A percentile compares a stretch with the other conserved stretches of the same genome.
Evolutionary conservation across 2,329 filamentous ascomycete genomes (phyloP).

Genomic region (Domatiomyces globalis): DNA sequence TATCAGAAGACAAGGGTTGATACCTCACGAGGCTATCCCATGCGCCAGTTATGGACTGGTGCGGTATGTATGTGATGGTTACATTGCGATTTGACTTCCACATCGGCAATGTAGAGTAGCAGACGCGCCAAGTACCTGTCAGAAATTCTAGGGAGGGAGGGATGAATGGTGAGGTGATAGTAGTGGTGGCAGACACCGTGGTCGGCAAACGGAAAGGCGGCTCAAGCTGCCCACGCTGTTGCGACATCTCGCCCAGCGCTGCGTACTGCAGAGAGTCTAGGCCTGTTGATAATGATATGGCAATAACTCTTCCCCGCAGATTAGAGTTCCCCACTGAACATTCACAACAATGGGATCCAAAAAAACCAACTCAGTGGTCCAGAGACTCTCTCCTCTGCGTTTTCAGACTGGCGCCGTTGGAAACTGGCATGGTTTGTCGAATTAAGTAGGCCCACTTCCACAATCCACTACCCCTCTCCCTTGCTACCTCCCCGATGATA

Average conservation of each 20-base stretch:
- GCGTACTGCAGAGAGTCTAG: neutral
- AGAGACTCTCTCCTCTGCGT: too few relatives aligned
- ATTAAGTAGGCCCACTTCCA: too few relatives aligned
- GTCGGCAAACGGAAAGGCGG: constrained; percentile 14
- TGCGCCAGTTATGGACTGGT: constrained; percentile 31
- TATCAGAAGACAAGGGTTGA: constrained; percentile 39
- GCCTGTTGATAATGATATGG: neutral
- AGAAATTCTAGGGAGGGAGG: constrained; percentile 46
- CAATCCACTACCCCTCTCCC: too few relatives aligned
- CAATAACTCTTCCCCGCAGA: too few relatives aligned
- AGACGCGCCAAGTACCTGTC: constrained; percentile 55
- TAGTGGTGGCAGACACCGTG: constrained; percentile 3
- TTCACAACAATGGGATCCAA: too few relatives aligned
- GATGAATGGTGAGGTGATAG: constrained; percentile 2
- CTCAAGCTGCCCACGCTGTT: neutral
- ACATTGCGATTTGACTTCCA: constrained; percentile 72
- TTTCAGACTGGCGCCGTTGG: too few relatives aligned
- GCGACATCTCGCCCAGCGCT: neutral
- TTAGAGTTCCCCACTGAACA: too few relatives aligned
- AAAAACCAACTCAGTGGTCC: too few relatives aligned
- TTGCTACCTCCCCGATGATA: too few relatives aligned
- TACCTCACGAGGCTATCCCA: constrained; percentile 64
- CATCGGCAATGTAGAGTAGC: constrained; percentile 63
- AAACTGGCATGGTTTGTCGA: too few relatives aligned
- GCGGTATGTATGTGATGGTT: constrained; percentile 56